phyloP scores from a whole-genome alignment of 2,329 filamentous ascomycete species.

The Penicillium sp. region DNA sequence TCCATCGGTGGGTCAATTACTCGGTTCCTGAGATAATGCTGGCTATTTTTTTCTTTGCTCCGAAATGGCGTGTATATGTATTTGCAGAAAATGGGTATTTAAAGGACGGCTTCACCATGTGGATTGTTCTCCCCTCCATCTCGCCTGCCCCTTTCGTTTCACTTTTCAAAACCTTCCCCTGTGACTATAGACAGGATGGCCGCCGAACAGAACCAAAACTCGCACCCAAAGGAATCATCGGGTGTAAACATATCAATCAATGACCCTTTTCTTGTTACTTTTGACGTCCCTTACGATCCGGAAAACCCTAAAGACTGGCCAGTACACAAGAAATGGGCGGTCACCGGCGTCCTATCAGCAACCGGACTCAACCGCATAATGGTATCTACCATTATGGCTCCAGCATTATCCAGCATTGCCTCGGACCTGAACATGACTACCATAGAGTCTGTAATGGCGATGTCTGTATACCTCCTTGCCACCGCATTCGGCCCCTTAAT shows the following conservation, averaged over 20 bases:
- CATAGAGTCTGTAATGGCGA: slow-evolving; percentile 34
- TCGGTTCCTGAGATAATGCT: not conserved
- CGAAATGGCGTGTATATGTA: not conserved
- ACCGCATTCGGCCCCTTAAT: slow-evolving; percentile 43
- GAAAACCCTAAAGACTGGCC: slow-evolving; percentile 45
- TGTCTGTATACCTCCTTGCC: slow-evolving; percentile 47
- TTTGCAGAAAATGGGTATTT: not conserved
- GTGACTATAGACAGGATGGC: not conserved
- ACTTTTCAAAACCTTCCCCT: not conserved
- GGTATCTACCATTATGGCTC: slow-evolving; percentile 51
- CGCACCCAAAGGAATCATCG: not conserved
- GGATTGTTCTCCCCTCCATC: too few relatives aligned
- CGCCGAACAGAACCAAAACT: not conserved
- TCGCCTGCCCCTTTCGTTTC: not conserved
- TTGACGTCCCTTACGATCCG: slow-evolving; percentile 43
- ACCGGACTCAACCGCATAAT: slow-evolving; percentile 57
- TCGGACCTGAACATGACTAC: slow-evolving; percentile 43
- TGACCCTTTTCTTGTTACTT: slow-evolving; percentile 20
- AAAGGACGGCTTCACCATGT: not conserved
- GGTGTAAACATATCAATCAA: not conserved
- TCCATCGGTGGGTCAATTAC: not conserved
- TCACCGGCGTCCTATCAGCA: slow-evolving; percentile 46
- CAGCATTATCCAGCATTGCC: slow-evolving; percentile 45
- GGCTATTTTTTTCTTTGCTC: not conserved
- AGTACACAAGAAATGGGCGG: slow-evolving; percentile 48